A percentile compares a stretch with the other conserved stretches of the same genome.
Evolutionary conservation across 164 flowering plant genomes (phyloP).

Genomic region (Litsea cubeba): DNA sequence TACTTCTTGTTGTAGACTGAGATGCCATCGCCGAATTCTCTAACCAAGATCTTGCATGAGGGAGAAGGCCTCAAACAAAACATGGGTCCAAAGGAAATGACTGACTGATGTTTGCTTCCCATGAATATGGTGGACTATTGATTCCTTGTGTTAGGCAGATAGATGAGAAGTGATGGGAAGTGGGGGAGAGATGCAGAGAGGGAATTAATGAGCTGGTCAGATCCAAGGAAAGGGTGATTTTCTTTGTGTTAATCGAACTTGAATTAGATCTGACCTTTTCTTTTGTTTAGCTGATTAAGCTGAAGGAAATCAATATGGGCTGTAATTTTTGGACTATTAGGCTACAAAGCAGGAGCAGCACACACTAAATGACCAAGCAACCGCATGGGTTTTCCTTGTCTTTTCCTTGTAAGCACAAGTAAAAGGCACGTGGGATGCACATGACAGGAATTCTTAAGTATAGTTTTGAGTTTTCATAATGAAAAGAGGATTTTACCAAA

Average conservation of each 20-base stretch:
- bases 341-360: neutral
- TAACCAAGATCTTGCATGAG: neutral
- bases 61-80: conserved; percentile 16
- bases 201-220: neutral
- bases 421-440: conserved; percentile 1
- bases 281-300: neutral
- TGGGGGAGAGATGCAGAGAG: neutral
- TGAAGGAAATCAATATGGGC: neutral
- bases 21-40: neutral
- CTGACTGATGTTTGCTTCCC: conserved; percentile 2
- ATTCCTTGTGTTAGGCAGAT: neutral
- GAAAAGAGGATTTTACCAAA: no score
- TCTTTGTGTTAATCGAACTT: neutral
- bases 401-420: neutral
- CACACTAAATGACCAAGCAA: neutral
- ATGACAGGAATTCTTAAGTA: neutral
- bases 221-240: neutral
- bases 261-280: no score
- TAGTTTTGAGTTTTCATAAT: no score
- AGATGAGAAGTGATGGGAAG: neutral
- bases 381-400: neutral
- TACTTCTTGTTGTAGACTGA: neutral
- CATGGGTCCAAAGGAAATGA: conserved; percentile 4
- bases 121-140: neutral
- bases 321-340: neutral